Base-by-base conservation (phyloP, 1,139 yeast genomes). In the Blastobotrys illinoisensis region DNA sequence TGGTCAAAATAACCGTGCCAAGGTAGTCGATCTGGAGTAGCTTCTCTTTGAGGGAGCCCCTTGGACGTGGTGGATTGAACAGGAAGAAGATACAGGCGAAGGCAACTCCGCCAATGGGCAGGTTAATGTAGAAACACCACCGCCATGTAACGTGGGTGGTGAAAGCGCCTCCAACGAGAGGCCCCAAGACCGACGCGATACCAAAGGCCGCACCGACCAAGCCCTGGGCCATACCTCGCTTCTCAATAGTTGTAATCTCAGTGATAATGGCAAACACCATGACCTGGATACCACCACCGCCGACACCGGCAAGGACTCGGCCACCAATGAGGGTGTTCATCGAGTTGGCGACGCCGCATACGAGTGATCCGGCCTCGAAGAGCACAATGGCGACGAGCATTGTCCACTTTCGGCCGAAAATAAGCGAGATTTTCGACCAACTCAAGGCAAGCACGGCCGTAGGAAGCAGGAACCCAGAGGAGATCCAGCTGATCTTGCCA, bases 71-170 rank as follows among this genome's bases (percentile, higher is more conserved):
- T 14, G 89, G 66, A 40, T 78, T 74, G 69, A 82, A 83, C n/a
- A 79, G 74, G 48, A 74, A 62, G 6, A 73, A 56, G 50, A 86
- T 73, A 19, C 79, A 64, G 0, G 70, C 65, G 16, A 78, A 68
- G 0, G 86, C 83, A 3, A 77, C 58, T 0, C 86, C 89, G 16
- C 88, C 87, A 50, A 85, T 71, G 4, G 91, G 89, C 56, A 86
- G 69, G 65, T 85, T 86, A 62, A 86, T 76, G 67, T 82, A 86
- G 67, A 86, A 86, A 62, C 88, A 82, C 91, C 91, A 85, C 66
- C 93, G 76, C 93, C 93, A 86, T 16, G 82, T 73, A 1, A 80
- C 83, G 52, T 79, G 74, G 9, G 80, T 66, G 1, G 87, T 76
- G 61, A 84, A 79, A 0, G 85, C 83, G 28, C 90, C 90, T 20